Percentiles rank a stretch among this genome's conserved stretches.
These are phyloP conservation scores for Brassica juncea DNA, from an alignment of 345 rosid species.

Conservation along the genomic window DNA sequence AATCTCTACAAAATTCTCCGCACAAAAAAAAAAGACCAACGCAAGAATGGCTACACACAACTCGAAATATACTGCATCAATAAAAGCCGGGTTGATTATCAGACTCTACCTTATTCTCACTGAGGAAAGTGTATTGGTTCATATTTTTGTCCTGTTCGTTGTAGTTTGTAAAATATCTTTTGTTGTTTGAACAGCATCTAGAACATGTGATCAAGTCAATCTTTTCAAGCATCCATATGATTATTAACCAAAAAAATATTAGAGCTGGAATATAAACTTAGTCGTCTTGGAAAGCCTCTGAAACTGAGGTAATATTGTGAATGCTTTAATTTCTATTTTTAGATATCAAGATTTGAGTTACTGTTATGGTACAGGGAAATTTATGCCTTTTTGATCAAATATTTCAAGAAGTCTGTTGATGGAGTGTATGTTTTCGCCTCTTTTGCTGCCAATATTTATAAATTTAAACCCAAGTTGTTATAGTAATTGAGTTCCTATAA, in stretches of 20 bases:
- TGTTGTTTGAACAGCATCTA: constrained; percentile 68
- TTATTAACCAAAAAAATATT: constrained; percentile 69
- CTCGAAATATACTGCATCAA: too few relatives aligned
- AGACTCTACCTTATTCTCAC: too few relatives aligned
- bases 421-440: constrained; percentile 63
- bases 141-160: too few relatives aligned
- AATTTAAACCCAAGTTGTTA: constrained; percentile 13
- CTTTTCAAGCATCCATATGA: constrained; percentile 91
- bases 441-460: constrained; percentile 6
- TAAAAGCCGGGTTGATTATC: too few relatives aligned
- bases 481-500: constrained; percentile 12
- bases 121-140: too few relatives aligned
- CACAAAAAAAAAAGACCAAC: too few relatives aligned
- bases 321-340: constrained; percentile 8
- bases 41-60: too few relatives aligned
- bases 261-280: constrained; percentile 84
- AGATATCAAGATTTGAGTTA: constrained; percentile 4
- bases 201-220: constrained; percentile 94
- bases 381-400: constrained; percentile 87
- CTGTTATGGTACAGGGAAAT: constrained; percentile 69
- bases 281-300: constrained; percentile 98
- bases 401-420: constrained; percentile 79
- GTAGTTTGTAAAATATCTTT: background rate
- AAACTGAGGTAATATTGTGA: constrained; percentile 79
- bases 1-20: too few relatives aligned